Conservation (phyloP, 768 basidiomycete species). For the Strobilomyces confusus region DNA sequence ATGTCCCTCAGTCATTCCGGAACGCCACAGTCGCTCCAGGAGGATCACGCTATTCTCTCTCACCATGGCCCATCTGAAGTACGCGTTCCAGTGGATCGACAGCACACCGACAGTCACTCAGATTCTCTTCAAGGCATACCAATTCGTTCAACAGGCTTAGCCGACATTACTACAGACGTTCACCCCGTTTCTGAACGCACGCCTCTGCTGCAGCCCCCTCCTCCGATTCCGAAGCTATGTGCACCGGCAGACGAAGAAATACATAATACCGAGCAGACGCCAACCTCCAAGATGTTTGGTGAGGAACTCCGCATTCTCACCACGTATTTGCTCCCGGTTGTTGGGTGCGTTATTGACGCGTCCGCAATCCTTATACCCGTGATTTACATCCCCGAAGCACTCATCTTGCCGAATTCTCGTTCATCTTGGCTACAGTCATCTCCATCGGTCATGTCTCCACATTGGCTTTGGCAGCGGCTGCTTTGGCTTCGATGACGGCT, state of each 20-base stretch:
- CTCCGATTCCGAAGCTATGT: slow-evolving; percentile 53
- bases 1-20: slow-evolving; percentile 20
- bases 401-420: slow-evolving; percentile 82
- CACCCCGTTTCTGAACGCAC: slow-evolving; percentile 43
- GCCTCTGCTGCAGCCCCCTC: slow-evolving; percentile 46
- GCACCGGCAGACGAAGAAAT: slow-evolving; percentile 38
- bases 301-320: slow-evolving; percentile 59
- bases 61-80: slow-evolving; percentile 39
- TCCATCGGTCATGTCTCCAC: slow-evolving; percentile 91
- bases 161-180: background rate
- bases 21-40: slow-evolving; percentile 45
- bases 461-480: slow-evolving; percentile 80
- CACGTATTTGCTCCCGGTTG: slow-evolving; percentile 69
- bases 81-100: slow-evolving; percentile 3
- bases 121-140: slow-evolving; percentile 19
- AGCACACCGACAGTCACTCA: slow-evolving; percentile 2
- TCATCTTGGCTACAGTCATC: slow-evolving; percentile 79
- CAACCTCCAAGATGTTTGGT: slow-evolving; percentile 37
- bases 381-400: slow-evolving; percentile 42
- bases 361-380: background rate
- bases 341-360: slow-evolving; percentile 46
- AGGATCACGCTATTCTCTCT: slow-evolving; percentile 63
- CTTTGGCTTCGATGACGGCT: slow-evolving; percentile 69
- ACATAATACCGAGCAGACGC: slow-evolving; percentile 2
- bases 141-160: slow-evolving; percentile 10